Evolutionary conservation across 2,329 filamentous ascomycete genomes (phyloP).

Genomic region (Sclerotinia nivalis): DNA sequence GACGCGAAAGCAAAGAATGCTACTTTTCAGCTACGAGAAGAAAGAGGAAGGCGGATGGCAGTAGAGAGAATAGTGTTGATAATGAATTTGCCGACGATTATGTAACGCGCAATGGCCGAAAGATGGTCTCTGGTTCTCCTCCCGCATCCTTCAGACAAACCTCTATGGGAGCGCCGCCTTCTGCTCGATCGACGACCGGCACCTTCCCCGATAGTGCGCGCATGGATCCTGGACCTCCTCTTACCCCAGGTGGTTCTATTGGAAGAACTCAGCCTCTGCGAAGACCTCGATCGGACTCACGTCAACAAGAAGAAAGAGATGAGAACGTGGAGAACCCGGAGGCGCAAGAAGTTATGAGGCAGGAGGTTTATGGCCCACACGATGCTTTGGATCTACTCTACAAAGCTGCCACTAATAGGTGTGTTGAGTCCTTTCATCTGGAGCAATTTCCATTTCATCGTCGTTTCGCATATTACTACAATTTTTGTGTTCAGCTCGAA

Average conservation of each 20-base stretch:
- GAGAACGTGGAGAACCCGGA: slow-evolving; percentile 66
- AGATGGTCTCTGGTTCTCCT: slow-evolving; percentile 56
- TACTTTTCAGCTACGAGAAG: slow-evolving; percentile 93
- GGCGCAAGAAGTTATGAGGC: slow-evolving; percentile 64
- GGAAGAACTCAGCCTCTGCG: slow-evolving; percentile 66
- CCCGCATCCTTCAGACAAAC: slow-evolving; percentile 36
- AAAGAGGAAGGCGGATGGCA: slow-evolving; percentile 77
- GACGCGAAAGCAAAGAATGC: slow-evolving; percentile 93
- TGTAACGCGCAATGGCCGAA: slow-evolving; percentile 71
- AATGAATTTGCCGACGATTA: slow-evolving; percentile 56
- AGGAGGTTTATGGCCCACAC: slow-evolving; percentile 83
- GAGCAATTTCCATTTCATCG: slow-evolving; percentile 32
- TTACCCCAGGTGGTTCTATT: slow-evolving; percentile 66
- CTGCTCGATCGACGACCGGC: slow-evolving; percentile 36
- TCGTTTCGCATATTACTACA: not conserved
- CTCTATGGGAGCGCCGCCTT: slow-evolving; percentile 42
- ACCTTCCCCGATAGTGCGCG: slow-evolving; percentile 35
- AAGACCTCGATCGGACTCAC: slow-evolving; percentile 53
- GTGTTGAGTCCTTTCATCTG: slow-evolving; percentile 28
- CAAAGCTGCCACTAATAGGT: slow-evolving; percentile 73
- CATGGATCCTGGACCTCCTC: slow-evolving; percentile 46
- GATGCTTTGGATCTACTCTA: slow-evolving; percentile 91
- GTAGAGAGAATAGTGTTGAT: slow-evolving; percentile 50
- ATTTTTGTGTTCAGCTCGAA: slow-evolving; percentile 39
- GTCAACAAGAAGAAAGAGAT: slow-evolving; percentile 45